These are phyloP conservation scores for Cochlearia excelsa DNA, from an alignment of 345 rosid genomes.

Conservation along the genomic window DNA sequence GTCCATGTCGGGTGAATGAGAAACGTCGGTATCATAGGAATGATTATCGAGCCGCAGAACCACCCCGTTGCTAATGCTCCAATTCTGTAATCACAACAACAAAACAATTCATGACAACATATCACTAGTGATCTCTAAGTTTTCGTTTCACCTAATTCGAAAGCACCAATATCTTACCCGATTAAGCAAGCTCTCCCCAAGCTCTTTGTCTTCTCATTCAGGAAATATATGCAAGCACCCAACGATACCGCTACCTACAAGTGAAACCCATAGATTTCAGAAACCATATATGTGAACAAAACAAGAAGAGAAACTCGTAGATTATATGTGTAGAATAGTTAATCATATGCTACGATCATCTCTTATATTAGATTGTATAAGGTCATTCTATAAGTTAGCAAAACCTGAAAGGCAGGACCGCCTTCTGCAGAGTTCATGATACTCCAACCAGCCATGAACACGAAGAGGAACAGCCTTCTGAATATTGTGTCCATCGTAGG, in stretches of 20 bases:
- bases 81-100: conserved; percentile 43
- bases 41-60: conserved; percentile 70
- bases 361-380: neutral
- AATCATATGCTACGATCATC: neutral
- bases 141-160: conserved; percentile 5
- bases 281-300: neutral
- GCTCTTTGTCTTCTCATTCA: conserved; percentile 90
- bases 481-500: conserved; percentile 78
- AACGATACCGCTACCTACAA: conserved; percentile 90
- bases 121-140: neutral
- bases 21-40: conserved; percentile 78
- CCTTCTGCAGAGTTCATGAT: conserved; percentile 95
- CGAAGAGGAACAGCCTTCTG: conserved; percentile 90
- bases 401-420: conserved; percentile 99
- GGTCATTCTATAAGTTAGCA: conserved; percentile 25
- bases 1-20: conserved; percentile 84
- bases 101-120: neutral
- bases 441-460: conserved; percentile 99
- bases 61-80: conserved; percentile 85
- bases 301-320: neutral
- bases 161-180: conserved; percentile 46
- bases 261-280: conserved; percentile 7
- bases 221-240: conserved; percentile 90
- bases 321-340: neutral
- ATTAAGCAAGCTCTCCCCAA: conserved; percentile 73